A percentile compares a stretch with the other conserved stretches of the same genome.
phyloP scores from a whole-genome alignment of 2,329 filamentous ascomycete species.

The Xylariaceae sp. region DNA sequence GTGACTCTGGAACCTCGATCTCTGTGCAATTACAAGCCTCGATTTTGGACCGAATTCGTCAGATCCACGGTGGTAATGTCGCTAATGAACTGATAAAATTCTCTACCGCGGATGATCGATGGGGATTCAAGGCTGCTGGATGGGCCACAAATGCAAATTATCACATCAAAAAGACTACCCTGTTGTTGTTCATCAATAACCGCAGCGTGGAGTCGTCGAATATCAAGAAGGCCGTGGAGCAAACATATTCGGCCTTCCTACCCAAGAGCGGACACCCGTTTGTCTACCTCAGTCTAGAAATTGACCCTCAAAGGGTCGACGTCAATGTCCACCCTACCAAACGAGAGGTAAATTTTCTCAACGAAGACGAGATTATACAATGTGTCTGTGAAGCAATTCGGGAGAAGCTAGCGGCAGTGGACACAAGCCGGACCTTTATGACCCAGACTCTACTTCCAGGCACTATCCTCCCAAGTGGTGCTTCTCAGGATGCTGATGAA shows the following conservation, averaged over 20 bases:
- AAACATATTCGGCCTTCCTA: constrained; percentile 84
- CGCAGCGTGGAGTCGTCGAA: constrained; percentile 87
- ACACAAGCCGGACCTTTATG: constrained; percentile 92
- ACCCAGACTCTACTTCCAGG: constrained; percentile 89
- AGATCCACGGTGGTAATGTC: constrained; percentile 83
- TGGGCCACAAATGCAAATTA: constrained; percentile 94
- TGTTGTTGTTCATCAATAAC: constrained; percentile 96
- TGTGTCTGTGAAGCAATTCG: constrained; percentile 82
- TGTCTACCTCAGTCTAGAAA: constrained; percentile 88
- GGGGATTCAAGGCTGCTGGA: constrained; percentile 83
- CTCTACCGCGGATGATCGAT: constrained; percentile 72
- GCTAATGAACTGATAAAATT: constrained; percentile 89
- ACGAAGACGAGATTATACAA: constrained; percentile 95
- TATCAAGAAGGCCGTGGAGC: constrained; percentile 89
- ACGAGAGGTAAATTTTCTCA: constrained; percentile 93
- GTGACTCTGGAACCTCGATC: constrained; percentile 82
- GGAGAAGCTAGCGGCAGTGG: constrained; percentile 80
- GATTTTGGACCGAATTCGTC: constrained; percentile 82
- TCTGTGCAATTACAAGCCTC: constrained; percentile 77
- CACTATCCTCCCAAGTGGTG: constrained; percentile 48
- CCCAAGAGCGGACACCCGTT: constrained; percentile 96
- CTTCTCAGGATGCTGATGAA: constrained; percentile 39
- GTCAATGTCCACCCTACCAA: constrained; percentile 99
- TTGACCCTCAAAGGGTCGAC: constrained; percentile 90
- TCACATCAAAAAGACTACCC: constrained; percentile 84